Evolutionary conservation across 1,139 yeast genomes (phyloP).

Genomic region (Diutina scorzettiae): DNA sequence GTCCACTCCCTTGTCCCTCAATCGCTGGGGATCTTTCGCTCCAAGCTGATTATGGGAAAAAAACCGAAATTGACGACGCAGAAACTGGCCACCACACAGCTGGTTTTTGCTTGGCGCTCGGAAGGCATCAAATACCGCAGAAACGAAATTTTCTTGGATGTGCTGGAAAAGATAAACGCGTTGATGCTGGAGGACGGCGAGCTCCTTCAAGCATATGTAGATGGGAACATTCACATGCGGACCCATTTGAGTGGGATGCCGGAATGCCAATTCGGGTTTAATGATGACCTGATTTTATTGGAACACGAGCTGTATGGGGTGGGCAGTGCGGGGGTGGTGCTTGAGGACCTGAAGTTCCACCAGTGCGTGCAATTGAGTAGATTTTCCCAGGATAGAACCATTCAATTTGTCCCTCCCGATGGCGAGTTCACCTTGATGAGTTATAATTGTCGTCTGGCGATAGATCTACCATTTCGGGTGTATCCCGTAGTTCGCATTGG

Average conservation of each 20-base stretch:
- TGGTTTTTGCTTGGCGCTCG: constrained; percentile 50
- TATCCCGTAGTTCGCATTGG: constrained; percentile 46
- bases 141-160: constrained; percentile 70
- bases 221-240: constrained; percentile 64
- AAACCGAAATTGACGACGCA: constrained; percentile 6
- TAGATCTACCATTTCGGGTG: constrained; percentile 62
- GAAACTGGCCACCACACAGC: not conserved
- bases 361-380: constrained; percentile 64
- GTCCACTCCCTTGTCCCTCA: not conserved
- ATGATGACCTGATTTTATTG: constrained; percentile 25
- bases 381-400: constrained; percentile 55
- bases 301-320: constrained; percentile 11
- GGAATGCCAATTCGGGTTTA: constrained; percentile 49
- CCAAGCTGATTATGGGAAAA: constrained; percentile 2
- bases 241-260: constrained; percentile 73
- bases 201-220: constrained; percentile 59
- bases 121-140: constrained; percentile 66
- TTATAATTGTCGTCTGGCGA: constrained; percentile 44
- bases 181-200: constrained; percentile 50
- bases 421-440: constrained; percentile 85
- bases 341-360: constrained; percentile 68
- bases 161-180: constrained; percentile 63
- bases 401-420: constrained; percentile 80
- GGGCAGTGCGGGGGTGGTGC: constrained; percentile 22
- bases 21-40: not conserved